Percentiles rank a stretch among this genome's conserved stretches.
Evolutionary conservation across 495 filamentous ascomycete genomes (phyloP).

Genomic region (Rusavskia elegans): DNA sequence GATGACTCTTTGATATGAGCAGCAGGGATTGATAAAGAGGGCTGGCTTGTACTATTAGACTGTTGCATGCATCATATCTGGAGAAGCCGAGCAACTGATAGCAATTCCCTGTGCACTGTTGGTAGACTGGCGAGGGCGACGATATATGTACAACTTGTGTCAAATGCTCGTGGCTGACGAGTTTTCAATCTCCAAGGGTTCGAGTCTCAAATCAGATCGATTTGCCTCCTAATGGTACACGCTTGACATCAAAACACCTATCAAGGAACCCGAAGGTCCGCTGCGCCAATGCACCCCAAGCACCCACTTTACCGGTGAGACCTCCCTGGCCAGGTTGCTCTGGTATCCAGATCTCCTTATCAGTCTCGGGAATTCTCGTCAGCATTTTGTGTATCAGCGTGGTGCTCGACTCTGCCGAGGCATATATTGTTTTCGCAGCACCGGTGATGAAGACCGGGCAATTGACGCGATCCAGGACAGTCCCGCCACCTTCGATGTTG

Average conservation of each 20-base stretch:
- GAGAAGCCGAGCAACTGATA: too few relatives aligned
- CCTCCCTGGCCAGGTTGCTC: neutral
- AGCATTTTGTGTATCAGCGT: neutral
- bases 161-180: too few relatives aligned
- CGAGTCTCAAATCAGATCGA: neutral
- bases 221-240: too few relatives aligned
- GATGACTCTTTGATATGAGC: too few relatives aligned
- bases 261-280: neutral
- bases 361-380: neutral
- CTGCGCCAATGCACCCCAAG: neutral
- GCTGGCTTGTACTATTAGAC: too few relatives aligned
- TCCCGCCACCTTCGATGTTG: neutral
- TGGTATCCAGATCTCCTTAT: neutral
- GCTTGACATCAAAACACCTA: neutral
- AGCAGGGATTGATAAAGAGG: too few relatives aligned
- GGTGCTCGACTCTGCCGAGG: neutral
- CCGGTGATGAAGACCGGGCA: neutral
- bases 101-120: too few relatives aligned
- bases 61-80: too few relatives aligned
- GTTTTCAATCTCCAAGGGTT: too few relatives aligned
- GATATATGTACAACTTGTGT: too few relatives aligned
- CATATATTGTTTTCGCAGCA: neutral
- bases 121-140: too few relatives aligned
- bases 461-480: neutral
- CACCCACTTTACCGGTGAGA: neutral